These are phyloP conservation scores for Trypanosoma rangeli DNA, from an alignment of 208 protist genomes.

Conservation along the genomic window DNA sequence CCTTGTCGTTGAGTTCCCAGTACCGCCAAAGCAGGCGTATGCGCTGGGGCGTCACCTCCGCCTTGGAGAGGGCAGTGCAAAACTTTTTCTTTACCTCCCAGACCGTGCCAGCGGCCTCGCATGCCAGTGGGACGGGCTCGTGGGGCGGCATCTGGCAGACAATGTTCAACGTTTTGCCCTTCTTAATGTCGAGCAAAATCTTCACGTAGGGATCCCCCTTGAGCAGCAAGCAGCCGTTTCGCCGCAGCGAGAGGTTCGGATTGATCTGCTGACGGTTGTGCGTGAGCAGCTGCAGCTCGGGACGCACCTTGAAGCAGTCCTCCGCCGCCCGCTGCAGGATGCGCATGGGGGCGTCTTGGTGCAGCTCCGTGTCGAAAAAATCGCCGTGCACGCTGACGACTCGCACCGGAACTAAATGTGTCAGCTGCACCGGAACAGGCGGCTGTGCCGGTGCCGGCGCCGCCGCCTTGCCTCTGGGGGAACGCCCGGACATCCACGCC, in stretches of 20 bases:
- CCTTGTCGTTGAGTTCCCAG: conserved; percentile 84
- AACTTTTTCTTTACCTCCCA: conserved; percentile 79
- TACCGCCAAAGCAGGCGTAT: conserved; percentile 84
- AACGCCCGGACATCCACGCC: no score
- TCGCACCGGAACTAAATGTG: conserved; percentile 64
- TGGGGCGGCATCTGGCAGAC: conserved; percentile 40
- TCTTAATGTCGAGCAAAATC: conserved; percentile 63
- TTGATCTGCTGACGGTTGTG: conserved; percentile 78
- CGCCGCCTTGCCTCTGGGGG: no score
- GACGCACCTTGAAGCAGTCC: conserved; percentile 82
- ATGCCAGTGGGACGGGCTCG: conserved; percentile 52
- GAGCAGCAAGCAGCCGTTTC: conserved; percentile 79
- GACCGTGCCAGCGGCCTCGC: conserved; percentile 52
- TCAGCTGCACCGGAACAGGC: conserved; percentile 64
- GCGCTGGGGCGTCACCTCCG: conserved; percentile 42
- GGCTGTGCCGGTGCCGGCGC: background rate
- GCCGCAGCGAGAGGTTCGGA: conserved; percentile 50
- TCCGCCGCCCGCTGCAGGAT: conserved; percentile 75
- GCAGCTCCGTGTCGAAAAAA: conserved; percentile 84
- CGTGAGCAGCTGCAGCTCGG: conserved; percentile 75
- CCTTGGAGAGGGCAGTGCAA: conserved; percentile 42
- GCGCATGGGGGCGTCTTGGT: conserved; percentile 68
- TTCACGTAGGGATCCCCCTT: conserved; percentile 89
- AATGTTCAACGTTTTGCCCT: conserved; percentile 70
- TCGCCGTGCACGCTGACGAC: conserved; percentile 73